Conservation (phyloP, 768 basidiomycete species). For the Mycena chlorophos region DNA sequence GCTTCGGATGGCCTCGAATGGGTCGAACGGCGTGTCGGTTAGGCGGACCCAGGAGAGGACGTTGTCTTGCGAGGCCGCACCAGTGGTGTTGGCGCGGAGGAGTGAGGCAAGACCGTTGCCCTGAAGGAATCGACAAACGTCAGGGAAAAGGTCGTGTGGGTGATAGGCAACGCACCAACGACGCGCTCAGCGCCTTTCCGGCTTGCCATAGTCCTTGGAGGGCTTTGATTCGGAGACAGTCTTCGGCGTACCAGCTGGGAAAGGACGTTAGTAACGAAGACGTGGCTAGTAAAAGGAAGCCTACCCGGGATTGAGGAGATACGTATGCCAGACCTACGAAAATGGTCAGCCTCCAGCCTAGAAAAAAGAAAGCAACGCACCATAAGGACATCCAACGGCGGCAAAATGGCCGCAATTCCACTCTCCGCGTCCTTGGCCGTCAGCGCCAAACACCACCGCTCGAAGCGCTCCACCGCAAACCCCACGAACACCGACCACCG, state of each 20-base stretch:
- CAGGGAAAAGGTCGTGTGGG: not conserved
- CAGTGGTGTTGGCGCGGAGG: conserved; percentile 6
- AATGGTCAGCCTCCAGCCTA: not conserved
- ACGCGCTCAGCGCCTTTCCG: conserved; percentile 13
- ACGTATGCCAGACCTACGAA: conserved; percentile 39
- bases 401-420: conserved; percentile 10
- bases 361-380: not conserved
- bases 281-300: conserved; percentile 2
- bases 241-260: conserved; percentile 37
- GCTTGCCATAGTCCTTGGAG: conserved; percentile 27
- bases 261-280: not conserved
- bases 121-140: not conserved
- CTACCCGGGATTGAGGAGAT: conserved; percentile 31
- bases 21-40: conserved; percentile 25
- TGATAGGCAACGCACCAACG: conserved; percentile 20
- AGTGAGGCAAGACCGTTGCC: not conserved
- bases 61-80: conserved; percentile 3
- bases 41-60: conserved; percentile 18
- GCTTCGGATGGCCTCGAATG: conserved; percentile 14
- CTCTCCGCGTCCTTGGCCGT: conserved; percentile 14
- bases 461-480: conserved; percentile 26
- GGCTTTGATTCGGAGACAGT: conserved; percentile 25
- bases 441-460: conserved; percentile 23
- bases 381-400: conserved; percentile 18
- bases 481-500: conserved; percentile 26